Evolutionary conservation across 2,329 filamentous ascomycete species (phyloP).

Genomic region (Ampelomyces quisqualis): DNA sequence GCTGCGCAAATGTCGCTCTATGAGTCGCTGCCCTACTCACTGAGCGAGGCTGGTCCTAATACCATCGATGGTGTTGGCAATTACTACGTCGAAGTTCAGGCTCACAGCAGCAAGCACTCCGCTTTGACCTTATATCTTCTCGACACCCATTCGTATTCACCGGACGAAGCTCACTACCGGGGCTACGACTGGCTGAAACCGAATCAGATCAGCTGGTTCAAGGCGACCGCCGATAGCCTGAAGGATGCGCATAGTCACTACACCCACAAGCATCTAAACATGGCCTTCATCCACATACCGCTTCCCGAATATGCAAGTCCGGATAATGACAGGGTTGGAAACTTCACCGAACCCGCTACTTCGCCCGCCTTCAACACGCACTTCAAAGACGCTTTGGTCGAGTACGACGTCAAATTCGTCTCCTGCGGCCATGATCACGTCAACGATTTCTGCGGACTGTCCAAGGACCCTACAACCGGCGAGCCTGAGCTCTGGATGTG

Average conservation of each 20-base stretch:
- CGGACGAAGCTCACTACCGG: constrained; percentile 81
- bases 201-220: constrained; percentile 94
- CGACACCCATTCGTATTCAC: constrained; percentile 89
- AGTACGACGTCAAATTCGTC: constrained; percentile 81
- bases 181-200: constrained; percentile 98
- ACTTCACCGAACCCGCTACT: constrained; percentile 80
- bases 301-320: constrained; percentile 78
- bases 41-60: constrained; percentile 79
- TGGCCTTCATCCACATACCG: constrained; percentile 97
- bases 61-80: constrained; percentile 90
- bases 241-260: constrained; percentile 75
- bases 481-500: constrained; percentile 85
- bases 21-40: constrained; percentile 82
- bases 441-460: constrained; percentile 90
- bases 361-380: constrained; percentile 86
- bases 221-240: constrained; percentile 69
- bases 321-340: constrained; percentile 63
- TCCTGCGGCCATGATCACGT: constrained; percentile 95
- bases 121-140: constrained; percentile 93
- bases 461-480: constrained; percentile 47
- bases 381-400: constrained; percentile 86
- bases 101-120: constrained; percentile 79
- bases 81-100: constrained; percentile 88
- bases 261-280: constrained; percentile 88
- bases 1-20: constrained; percentile 80